Conservation (phyloP, 768 basidiomycete genomes). For the Naematelia encephala region DNA sequence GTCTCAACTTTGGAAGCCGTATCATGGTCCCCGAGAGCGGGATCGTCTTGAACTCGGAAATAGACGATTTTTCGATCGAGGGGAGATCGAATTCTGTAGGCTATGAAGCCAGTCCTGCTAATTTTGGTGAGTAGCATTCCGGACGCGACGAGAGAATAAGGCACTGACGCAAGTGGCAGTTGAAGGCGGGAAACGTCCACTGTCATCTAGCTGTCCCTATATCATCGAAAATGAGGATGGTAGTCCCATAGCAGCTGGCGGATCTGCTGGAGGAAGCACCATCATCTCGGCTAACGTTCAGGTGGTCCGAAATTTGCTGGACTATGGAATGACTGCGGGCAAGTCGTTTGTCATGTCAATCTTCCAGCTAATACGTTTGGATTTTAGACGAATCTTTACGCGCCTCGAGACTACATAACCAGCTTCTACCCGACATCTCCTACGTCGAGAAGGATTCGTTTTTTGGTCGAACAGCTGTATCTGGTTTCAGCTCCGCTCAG, state of each 20-base stretch:
- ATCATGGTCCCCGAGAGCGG: slow-evolving; percentile 41
- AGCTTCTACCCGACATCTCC: slow-evolving; percentile 33
- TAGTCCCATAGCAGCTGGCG: slow-evolving; percentile 27
- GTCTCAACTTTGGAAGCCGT: slow-evolving; percentile 33
- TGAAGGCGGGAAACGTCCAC: slow-evolving; percentile 29
- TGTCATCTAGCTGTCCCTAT: slow-evolving; percentile 42
- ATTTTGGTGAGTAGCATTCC: slow-evolving; percentile 24
- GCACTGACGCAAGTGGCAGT: slow-evolving; percentile 15
- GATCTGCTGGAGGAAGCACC: slow-evolving; percentile 40
- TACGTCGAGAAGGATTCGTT: slow-evolving; percentile 18
- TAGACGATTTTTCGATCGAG: slow-evolving; percentile 43
- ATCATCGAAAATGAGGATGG: slow-evolving; percentile 30
- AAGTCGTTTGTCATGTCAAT: background rate
- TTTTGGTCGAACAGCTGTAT: slow-evolving; percentile 15
- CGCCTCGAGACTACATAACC: slow-evolving; percentile 35
- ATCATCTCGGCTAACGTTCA: slow-evolving; percentile 41
- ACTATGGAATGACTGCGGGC: slow-evolving; percentile 4
- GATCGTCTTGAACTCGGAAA: slow-evolving; percentile 39
- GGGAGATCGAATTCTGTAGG: slow-evolving; percentile 35
- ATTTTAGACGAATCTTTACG: slow-evolving; percentile 28
- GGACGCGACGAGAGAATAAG: background rate
- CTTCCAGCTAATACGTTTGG: slow-evolving; percentile 25
- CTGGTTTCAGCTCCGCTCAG: slow-evolving; percentile 25
- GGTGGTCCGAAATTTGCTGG: slow-evolving; percentile 34
- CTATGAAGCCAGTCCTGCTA: slow-evolving; percentile 30